These are phyloP conservation scores for Tothia fuscella DNA, from an alignment of 2,329 filamentous ascomycete species.

Conservation along the genomic window DNA sequence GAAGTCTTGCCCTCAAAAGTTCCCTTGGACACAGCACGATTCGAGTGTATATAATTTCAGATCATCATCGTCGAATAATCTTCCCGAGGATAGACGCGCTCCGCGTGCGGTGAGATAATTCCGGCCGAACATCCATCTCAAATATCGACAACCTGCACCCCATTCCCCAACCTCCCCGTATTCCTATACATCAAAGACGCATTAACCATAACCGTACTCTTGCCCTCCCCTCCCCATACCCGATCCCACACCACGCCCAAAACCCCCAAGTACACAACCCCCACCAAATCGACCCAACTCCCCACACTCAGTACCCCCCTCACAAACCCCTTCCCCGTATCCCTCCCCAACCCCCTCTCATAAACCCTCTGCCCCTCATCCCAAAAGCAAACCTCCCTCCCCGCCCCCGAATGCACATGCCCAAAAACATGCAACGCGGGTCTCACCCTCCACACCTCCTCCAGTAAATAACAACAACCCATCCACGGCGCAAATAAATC, in stretches of 20 bases:
- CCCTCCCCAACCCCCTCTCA: conserved; percentile 46
- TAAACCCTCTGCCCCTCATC: conserved; percentile 61
- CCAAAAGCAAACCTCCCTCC: conserved; percentile 58
- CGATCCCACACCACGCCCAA: conserved; percentile 47
- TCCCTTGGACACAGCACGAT: too few species aligned
- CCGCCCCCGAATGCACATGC: conserved; percentile 68
- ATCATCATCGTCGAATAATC: too few species aligned
- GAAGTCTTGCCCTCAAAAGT: too few species aligned
- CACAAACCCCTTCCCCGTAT: conserved; percentile 27
- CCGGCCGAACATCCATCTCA: too few species aligned
- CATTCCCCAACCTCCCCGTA: conserved; percentile 37
- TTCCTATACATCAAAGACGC: conserved; percentile 42
- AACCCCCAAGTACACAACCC: conserved; percentile 40
- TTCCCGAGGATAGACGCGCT: too few species aligned
- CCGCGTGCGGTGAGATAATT: too few species aligned
- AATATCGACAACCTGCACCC: conserved; percentile 30
- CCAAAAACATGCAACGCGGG: conserved; percentile 74
- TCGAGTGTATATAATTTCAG: too few species aligned
- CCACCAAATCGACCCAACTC: conserved; percentile 40
- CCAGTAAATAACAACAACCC: conserved; percentile 58
- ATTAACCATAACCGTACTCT: conserved; percentile 47
- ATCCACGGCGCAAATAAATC: conserved; percentile 47
- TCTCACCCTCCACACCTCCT: conserved; percentile 61
- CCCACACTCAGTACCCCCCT: conserved; percentile 25
- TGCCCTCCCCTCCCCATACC: conserved; percentile 43